Evolutionary conservation across 164 flowering plant species (phyloP).

Genomic region (Umbellularia californica): DNA sequence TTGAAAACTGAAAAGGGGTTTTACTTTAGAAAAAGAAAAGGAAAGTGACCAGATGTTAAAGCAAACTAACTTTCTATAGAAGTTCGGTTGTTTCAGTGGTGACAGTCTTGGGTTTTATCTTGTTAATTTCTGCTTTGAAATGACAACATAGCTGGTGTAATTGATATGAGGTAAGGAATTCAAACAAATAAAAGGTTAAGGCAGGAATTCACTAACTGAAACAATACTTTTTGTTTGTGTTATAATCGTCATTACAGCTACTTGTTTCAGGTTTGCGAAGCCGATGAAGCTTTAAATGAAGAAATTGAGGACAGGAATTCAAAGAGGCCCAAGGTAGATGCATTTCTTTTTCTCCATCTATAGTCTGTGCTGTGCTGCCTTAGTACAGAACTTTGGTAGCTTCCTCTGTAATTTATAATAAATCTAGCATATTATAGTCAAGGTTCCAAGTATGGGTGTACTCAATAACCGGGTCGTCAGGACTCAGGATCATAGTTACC

Average conservation of each 20-base stretch:
- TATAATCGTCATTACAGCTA: background rate
- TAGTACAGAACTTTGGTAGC: background rate
- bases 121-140: conserved; percentile 6
- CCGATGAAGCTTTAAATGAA: conserved; percentile 19
- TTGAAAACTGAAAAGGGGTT: too few species aligned
- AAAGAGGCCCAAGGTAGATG: conserved; percentile 43
- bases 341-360: background rate
- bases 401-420: background rate
- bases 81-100: background rate
- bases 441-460: too few species aligned
- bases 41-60: background rate
- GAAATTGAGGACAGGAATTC: conserved; percentile 20
- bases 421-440: background rate
- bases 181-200: conserved; percentile 1
- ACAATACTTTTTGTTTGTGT: background rate
- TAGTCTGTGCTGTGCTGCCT: background rate
- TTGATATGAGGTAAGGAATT: conserved; percentile 5
- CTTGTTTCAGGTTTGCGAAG: conserved; percentile 19
- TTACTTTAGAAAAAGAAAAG: background rate
- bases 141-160: background rate
- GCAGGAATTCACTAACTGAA: background rate
- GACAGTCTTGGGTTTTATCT: background rate
- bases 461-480: too few species aligned
- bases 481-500: too few species aligned
- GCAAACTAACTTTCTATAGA: background rate